A percentile compares a stretch with the other conserved stretches of the same genome.
Conservation (phyloP, 192 early-diverging fungal species). For the Coemansia pectinata region DNA sequence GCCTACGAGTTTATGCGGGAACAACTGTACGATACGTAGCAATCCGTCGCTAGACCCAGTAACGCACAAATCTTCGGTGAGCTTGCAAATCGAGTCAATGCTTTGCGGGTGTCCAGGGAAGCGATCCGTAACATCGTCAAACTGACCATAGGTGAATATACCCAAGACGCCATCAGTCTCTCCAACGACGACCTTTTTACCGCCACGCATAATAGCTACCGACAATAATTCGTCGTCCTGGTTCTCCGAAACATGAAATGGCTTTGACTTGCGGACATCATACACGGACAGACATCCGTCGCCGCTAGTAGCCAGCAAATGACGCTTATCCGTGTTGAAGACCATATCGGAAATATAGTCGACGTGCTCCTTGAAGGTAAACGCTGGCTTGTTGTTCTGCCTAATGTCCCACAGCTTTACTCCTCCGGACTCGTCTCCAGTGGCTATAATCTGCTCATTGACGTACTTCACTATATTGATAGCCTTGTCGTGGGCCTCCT, state of each 20-base stretch:
- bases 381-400: constrained; percentile 71
- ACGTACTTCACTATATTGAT: constrained; percentile 76
- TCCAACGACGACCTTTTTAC: constrained; percentile 85
- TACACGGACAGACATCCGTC: constrained; percentile 91
- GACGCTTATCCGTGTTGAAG: constrained; percentile 69
- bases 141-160: constrained; percentile 88
- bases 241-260: constrained; percentile 85
- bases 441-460: constrained; percentile 77
- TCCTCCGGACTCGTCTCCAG: constrained; percentile 89
- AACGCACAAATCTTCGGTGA: constrained; percentile 80
- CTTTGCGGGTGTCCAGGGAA: constrained; percentile 92
- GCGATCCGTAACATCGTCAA: constrained; percentile 92
- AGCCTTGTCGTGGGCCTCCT: constrained; percentile 79
- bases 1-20: constrained; percentile 92
- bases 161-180: constrained; percentile 86
- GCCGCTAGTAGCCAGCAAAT: constrained; percentile 79
- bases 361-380: constrained; percentile 80
- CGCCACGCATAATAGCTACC: constrained; percentile 63
- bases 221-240: constrained; percentile 96
- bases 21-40: constrained; percentile 77
- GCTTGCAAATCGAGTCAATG: constrained; percentile 82
- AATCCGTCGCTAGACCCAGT: constrained; percentile 95
- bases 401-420: constrained; percentile 92
- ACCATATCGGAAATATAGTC: constrained; percentile 93
- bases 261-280: constrained; percentile 86